A percentile compares a stretch with the other conserved stretches of the same genome.
phyloP scores from a whole-genome alignment of 768 basidiomycete species.

The Artomyces pyxidatus region DNA sequence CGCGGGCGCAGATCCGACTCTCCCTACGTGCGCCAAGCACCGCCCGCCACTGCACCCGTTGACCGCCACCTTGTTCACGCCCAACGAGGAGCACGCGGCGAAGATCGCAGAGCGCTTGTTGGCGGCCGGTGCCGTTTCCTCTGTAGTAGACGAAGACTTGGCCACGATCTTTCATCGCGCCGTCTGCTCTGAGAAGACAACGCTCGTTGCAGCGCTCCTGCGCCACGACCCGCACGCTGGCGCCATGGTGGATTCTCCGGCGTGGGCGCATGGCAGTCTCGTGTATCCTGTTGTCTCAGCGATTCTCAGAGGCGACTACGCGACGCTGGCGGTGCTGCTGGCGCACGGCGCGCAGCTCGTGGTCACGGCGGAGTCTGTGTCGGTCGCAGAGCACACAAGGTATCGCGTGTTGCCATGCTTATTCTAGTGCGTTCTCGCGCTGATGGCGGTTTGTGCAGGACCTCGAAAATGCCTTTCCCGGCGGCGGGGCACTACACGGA shows the following conservation, averaged over 20 bases:
- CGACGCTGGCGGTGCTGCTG: conserved; percentile 20
- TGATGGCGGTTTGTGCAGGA: too few relatives aligned
- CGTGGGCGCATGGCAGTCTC: conserved; percentile 1
- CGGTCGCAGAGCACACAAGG: too few relatives aligned
- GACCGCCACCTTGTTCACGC: conserved; percentile 17
- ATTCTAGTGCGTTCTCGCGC: too few relatives aligned
- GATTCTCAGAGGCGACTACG: conserved; percentile 13
- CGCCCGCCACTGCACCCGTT: conserved; percentile 17
- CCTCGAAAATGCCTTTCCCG: conserved; percentile 2
- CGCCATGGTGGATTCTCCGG: conserved; percentile 19
- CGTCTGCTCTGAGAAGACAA: conserved; percentile 14
- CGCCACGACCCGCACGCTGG: conserved; percentile 22
- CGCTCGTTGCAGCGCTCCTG: conserved; percentile 19
- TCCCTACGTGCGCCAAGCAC: conserved; percentile 24
- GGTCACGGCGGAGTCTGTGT: conserved; percentile 19
- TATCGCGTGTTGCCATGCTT: too few relatives aligned
- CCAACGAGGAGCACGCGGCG: conserved; percentile 15
- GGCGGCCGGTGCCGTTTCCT: conserved; percentile 19
- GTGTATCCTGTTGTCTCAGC: conserved; percentile 21
- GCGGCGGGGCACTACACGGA: neutral
- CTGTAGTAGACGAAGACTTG: conserved; percentile 21
- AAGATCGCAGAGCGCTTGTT: conserved; percentile 21
- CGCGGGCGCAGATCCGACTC: conserved; percentile 37
- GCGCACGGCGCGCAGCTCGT: conserved; percentile 21
- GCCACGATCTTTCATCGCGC: conserved; percentile 23